phyloP scores from a whole-genome alignment of 78 protist species.

The Guillardia theta region DNA sequence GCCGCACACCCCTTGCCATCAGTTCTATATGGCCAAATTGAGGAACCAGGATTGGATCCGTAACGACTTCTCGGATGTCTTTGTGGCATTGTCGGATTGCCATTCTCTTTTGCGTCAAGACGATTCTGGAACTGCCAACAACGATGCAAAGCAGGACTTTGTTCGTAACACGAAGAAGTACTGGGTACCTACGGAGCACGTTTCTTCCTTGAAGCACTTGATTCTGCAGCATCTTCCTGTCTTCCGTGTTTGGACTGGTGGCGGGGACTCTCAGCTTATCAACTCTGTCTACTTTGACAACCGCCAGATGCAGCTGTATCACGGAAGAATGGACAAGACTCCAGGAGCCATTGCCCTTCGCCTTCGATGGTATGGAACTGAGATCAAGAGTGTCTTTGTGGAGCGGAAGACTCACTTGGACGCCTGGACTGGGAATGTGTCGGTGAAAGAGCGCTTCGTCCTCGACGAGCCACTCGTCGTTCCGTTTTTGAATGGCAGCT shows the following conservation, averaged over 20 bases:
- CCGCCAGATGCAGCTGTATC: not conserved
- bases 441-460: slow-evolving; percentile 6
- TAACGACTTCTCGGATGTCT: not conserved
- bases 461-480: not conserved
- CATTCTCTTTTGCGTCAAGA: not conserved
- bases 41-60: not conserved
- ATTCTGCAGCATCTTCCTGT: not conserved
- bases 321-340: not conserved
- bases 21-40: not conserved
- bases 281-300: slow-evolving; percentile 11
- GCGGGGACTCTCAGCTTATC: slow-evolving; percentile 12
- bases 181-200: slow-evolving; percentile 16
- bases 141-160: not conserved
- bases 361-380: not conserved
- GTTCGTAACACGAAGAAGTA: slow-evolving; percentile 28
- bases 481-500: not conserved
- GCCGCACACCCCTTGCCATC: not conserved
- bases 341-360: slow-evolving; percentile 4
- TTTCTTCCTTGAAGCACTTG: not conserved
- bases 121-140: not conserved
- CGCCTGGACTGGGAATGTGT: slow-evolving; percentile 3
- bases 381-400: not conserved
- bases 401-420: slow-evolving; percentile 2
- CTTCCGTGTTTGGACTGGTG: not conserved
- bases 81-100: not conserved